These are phyloP conservation scores for Luffa aegyptiaca DNA, from an alignment of 306 rosid species.

Conservation along the genomic window DNA sequence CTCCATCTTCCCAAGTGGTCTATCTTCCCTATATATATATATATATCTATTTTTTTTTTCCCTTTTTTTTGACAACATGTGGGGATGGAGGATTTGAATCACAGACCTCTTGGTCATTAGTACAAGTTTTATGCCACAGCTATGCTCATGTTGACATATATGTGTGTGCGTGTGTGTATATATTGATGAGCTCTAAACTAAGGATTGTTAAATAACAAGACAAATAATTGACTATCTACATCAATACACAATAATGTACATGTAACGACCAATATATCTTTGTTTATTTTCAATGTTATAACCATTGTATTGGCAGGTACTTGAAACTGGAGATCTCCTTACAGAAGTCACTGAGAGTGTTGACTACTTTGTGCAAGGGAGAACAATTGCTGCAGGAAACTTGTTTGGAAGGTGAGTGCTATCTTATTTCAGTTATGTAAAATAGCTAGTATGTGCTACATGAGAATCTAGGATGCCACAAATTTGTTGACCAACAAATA, in stretches of 20 bases:
- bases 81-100: too few species aligned
- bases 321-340: slow-evolving; percentile 88
- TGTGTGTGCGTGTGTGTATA: not conserved
- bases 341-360: slow-evolving; percentile 90
- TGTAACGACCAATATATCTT: not conserved
- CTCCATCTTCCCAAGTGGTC: too few species aligned
- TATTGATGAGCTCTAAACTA: not conserved
- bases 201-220: not conserved
- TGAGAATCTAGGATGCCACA: not conserved
- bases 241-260: not conserved
- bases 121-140: too few species aligned
- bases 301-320: slow-evolving; percentile 38
- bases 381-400: slow-evolving; percentile 90
- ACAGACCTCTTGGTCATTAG: too few species aligned
- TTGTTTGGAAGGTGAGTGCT: slow-evolving; percentile 79
- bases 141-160: too few species aligned
- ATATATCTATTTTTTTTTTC: too few species aligned
- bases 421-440: slow-evolving; percentile 8
- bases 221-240: not conserved
- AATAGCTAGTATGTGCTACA: slow-evolving; percentile 11
- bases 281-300: not conserved
- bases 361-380: slow-evolving; percentile 92
- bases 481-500: too few species aligned
- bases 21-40: too few species aligned
- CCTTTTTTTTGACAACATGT: too few species aligned